These are phyloP conservation scores for Cadophora luteo-olivacea DNA, from an alignment of 2,329 filamentous ascomycete genomes.

Conservation along the genomic window DNA sequence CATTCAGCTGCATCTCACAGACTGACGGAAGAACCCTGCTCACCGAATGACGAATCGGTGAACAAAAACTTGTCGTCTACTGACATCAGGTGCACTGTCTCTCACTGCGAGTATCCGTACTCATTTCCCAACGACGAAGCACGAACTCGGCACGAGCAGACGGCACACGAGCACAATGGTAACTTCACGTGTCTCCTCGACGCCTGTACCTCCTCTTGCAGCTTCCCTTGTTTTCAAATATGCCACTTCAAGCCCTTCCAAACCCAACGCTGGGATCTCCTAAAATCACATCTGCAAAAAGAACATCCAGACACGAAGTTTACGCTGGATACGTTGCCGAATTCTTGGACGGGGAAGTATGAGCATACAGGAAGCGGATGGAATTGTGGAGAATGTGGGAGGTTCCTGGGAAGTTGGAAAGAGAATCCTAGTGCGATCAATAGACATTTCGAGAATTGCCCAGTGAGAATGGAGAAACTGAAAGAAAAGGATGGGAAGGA, in stretches of 20 bases:
- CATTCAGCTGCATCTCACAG: background rate
- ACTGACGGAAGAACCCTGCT: background rate
- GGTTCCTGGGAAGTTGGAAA: constrained; percentile 8
- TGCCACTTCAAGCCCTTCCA: constrained; percentile 13
- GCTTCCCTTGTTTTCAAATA: constrained; percentile 22
- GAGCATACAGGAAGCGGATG: constrained; percentile 4
- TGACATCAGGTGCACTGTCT: too few species aligned
- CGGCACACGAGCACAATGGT: background rate
- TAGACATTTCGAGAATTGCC: constrained; percentile 11
- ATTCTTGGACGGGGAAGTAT: constrained; percentile 16
- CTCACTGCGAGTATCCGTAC: too few species aligned
- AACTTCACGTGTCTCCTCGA: constrained; percentile 22
- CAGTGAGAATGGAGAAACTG: constrained; percentile 6
- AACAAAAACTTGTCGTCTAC: too few species aligned
- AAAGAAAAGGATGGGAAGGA: background rate
- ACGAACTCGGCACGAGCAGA: background rate
- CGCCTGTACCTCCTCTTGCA: constrained; percentile 15
- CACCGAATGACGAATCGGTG: too few species aligned
- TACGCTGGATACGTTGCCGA: constrained; percentile 3
- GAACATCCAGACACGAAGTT: constrained; percentile 2
- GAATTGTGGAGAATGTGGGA: constrained; percentile 8
- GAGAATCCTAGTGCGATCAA: constrained; percentile 10
- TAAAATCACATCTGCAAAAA: constrained; percentile 6
- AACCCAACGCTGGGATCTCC: constrained; percentile 12
- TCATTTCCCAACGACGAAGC: background rate